Evolutionary conservation across 148 eudicot species (phyloP).

Genomic region (Amaranthus hypochondriacus): DNA sequence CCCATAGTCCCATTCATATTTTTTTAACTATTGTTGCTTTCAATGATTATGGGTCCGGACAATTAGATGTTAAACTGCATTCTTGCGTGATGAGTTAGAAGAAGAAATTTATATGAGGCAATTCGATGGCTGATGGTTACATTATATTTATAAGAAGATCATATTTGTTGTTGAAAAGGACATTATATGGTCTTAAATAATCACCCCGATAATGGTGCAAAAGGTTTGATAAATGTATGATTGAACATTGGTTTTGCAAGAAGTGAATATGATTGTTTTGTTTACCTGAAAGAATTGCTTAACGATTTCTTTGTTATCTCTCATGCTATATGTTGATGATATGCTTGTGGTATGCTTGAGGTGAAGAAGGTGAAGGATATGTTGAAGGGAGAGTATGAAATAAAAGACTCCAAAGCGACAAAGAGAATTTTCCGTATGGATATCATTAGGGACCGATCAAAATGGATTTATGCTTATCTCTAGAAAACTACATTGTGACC

Average conservation of each 20-base stretch:
- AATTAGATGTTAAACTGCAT: background rate
- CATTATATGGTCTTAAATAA: background rate
- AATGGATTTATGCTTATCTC: too few species aligned
- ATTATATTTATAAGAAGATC: background rate
- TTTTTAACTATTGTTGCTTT: background rate
- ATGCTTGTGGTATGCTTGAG: background rate
- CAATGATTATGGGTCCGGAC: background rate
- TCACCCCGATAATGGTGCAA: too few species aligned
- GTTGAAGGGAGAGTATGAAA: background rate
- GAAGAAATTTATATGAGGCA: background rate
- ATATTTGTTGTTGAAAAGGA: background rate
- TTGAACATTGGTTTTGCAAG: background rate
- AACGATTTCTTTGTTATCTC: background rate
- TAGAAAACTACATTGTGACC: too few species aligned
- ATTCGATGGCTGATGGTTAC: background rate
- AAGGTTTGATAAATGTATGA: background rate
- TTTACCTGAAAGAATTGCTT: background rate
- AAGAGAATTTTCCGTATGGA: too few species aligned
- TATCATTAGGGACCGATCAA: too few species aligned
- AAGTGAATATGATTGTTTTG: background rate
- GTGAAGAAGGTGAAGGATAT: background rate
- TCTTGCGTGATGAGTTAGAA: background rate
- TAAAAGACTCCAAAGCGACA: background rate
- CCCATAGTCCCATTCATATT: background rate
- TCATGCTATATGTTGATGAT: background rate